Evolutionary conservation across 371 early-diverging fungal genomes (phyloP).

Genomic region (Mucor piriformis): DNA sequence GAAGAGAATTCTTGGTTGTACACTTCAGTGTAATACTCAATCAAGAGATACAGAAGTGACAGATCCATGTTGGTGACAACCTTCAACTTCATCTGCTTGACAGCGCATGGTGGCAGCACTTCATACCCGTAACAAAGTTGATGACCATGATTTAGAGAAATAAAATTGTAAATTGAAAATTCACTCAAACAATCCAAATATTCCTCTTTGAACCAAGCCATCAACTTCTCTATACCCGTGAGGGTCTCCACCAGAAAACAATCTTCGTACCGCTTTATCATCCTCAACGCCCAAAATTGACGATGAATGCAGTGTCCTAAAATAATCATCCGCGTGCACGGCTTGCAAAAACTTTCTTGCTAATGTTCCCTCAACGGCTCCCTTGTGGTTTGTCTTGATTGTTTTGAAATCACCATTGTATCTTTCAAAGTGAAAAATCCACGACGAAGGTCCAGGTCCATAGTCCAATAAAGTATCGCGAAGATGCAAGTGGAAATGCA

Average conservation of each 20-base stretch:
- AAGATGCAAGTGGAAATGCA: neutral
- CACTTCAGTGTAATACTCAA: neutral
- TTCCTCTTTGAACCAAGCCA: neutral
- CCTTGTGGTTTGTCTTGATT: neutral
- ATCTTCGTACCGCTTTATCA: neutral
- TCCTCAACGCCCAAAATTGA: neutral
- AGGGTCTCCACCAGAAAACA: neutral
- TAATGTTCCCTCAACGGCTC: too few species aligned
- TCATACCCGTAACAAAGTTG: neutral
- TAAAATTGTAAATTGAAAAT: neutral
- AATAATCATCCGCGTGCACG: neutral
- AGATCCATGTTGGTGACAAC: neutral
- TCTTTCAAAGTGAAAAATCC: neutral
- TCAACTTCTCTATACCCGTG: neutral
- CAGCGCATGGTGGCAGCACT: neutral
- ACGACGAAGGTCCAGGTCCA: neutral
- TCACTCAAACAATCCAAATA: neutral
- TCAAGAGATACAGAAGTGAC: neutral
- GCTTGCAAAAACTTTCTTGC: neutral
- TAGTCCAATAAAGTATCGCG: neutral
- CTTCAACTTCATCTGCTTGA: neutral
- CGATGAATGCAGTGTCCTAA: neutral
- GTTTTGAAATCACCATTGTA: neutral
- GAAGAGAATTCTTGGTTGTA: neutral
- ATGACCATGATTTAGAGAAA: neutral